Base-by-base conservation (phyloP, 1,139 yeast species). In the Hyphopichia khmerensis region DNA sequence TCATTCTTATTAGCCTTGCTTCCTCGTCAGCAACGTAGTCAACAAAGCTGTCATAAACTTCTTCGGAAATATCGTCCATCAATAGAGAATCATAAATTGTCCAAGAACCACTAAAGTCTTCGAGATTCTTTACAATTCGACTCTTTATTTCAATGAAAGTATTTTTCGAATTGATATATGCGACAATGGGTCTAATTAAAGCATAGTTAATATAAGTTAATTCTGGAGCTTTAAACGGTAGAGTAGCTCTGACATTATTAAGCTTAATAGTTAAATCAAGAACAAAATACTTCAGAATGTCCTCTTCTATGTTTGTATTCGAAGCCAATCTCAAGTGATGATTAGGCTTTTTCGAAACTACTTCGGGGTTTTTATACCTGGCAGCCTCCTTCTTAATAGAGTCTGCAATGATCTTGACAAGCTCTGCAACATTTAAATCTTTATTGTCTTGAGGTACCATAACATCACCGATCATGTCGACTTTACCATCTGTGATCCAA, bases 81-180 rank as follows among this genome's bases (percentile, higher is more conserved):
- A 93, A 70, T 43, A 86, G 72, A 30, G 95, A 86, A 60, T 93
- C 99, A 62, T 90, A 93, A 5, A 90, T 75, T 1, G 99, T 93
- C 99, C 99, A 93, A 4, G 96, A 81, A 0, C 99, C 99, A 54
- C 87, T 90, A 58, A 93, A 93, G 57, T 93, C 98, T 31, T 72
- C 70, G 24, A 89, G 66, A 40, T 80, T 77, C 59, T 93, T 93
- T 37, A 86, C 85, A n/a, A 93, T 81, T 5, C 91, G 79, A 57
- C 96, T 89, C 49, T 83, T 77, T 47, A 93, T 82, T 39, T 96
- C 97, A 48, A 93, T 91, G 53, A 85, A 87, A 0, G 98, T 89
- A 56, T 87, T 86, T 48, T 87, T 79, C 30, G 95, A 85, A 62
- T 93, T 93, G 59, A 93, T 91, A 63, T 91, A 93, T 0, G 95